Evolutionary conservation across 2,329 filamentous ascomycete genomes (phyloP), one percentile per base, ranked within the genome.

Genomic region (Grosmannia huntii): DNA sequence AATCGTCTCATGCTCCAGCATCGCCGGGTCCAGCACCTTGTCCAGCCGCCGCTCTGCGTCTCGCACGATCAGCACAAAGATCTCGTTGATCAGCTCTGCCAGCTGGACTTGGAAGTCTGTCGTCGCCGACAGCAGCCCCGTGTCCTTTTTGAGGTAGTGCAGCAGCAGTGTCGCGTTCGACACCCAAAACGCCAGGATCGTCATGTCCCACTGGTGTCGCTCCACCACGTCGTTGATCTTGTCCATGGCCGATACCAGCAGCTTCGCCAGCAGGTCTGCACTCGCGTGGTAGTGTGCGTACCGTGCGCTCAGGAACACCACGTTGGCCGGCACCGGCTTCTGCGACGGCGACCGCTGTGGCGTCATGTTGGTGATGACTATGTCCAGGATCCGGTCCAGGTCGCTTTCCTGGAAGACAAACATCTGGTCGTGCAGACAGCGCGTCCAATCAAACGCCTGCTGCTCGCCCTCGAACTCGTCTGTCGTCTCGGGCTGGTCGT

Each of bases 141-240:
- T 75, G 65, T 99, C 94, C 72, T 99, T 99, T 70, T 96, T 96
- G 57, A 99, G 76, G 68, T 99, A 99, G 71, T 99, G 92, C 57
- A 97, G 76, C n/a, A 99, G 75, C 46, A 99, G 75, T 0, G 94
- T 99, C 10, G 90, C 90, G 70, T 99, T 99, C 1, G 94, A 97
- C 67, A 96, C 90, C 94, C 94, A 99, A 68, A 99, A 99, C 2
- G 94, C 94, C 44, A 99, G 76, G 64, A 99, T 96, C 0, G 94
- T 99, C 94, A 99, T 99, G 68, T 99, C 94, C 94, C 94, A 97
- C 68, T 99, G 94, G 67, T 92, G 85, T 61, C 82, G 82, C 71
- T 97, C 94, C n/a, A 99, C 90, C 33, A 96, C 90, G 60, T 90
- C 86, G 68, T 97, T 97, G 66, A 99, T 97, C 71, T 92, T 94